These are phyloP conservation scores for Neocatenulostroma microsporum DNA, from an alignment of 2,329 filamentous ascomycete genomes.

Conservation along the genomic window DNA sequence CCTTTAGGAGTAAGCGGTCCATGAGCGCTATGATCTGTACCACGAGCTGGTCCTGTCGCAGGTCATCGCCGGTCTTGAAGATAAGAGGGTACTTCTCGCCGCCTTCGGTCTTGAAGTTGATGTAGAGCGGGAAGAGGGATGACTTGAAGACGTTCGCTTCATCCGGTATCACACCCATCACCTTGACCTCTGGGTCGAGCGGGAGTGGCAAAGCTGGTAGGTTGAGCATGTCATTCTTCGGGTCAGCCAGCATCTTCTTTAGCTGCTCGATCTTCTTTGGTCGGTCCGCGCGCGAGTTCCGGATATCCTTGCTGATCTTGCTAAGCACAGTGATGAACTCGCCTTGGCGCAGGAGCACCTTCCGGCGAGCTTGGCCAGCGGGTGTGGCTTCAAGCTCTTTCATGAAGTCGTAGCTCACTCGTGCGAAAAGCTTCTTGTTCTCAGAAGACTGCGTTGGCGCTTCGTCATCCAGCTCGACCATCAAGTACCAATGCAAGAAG, in stretches of 20 bases:
- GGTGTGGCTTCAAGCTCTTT: conserved; percentile 65
- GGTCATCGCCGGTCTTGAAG: conserved; percentile 79
- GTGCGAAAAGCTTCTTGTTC: conserved; percentile 79
- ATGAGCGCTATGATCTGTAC: conserved; percentile 97
- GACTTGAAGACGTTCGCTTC: conserved; percentile 94
- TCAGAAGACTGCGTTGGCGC: conserved; percentile 58
- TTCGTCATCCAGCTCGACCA: conserved; percentile 87
- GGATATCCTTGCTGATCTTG: conserved; percentile 82
- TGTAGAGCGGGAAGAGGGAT: conserved; percentile 80
- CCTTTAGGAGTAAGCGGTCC: conserved; percentile 90
- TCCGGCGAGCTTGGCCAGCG: conserved; percentile 64
- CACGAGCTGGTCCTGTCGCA: conserved; percentile 93
- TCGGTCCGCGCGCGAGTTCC: conserved; percentile 68
- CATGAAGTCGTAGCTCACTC: conserved; percentile 97
- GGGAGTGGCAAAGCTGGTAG: conserved; percentile 84
- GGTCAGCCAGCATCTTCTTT: conserved; percentile 76
- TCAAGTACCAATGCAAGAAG: conserved; percentile 96
- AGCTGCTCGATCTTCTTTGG: conserved; percentile 73
- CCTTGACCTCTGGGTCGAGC: conserved; percentile 72
- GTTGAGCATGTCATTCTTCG: conserved; percentile 75
- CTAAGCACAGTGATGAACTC: conserved; percentile 82
- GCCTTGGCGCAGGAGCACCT: conserved; percentile 73
- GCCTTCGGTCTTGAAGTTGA: conserved; percentile 75
- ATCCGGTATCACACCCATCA: conserved; percentile 73
- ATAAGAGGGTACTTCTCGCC: conserved; percentile 81